These are phyloP conservation scores for Fraxinus pennsylvanica DNA, from an alignment of 257 asterid genomes.

Conservation along the genomic window DNA sequence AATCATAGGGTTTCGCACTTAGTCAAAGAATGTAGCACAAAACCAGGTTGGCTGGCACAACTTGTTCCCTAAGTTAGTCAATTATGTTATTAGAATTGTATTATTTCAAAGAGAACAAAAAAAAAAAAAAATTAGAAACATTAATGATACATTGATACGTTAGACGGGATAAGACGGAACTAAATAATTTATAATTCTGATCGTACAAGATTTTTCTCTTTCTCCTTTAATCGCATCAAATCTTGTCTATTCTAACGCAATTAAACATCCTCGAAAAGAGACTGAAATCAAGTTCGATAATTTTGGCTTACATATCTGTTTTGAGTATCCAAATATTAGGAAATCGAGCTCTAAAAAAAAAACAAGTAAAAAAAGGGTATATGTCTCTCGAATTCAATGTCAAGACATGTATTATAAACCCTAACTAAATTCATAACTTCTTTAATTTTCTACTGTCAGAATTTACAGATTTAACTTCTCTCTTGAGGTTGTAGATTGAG, in stretches of 20 bases:
- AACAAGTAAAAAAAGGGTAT: not conserved
- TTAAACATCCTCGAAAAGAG: not conserved
- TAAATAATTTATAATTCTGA: too few species aligned
- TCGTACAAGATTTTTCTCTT: too few species aligned
- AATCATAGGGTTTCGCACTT: too few species aligned
- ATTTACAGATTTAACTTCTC: constrained; percentile 24
- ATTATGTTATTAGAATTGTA: too few species aligned
- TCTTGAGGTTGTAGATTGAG: constrained; percentile 26
- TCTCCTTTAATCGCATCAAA: too few species aligned
- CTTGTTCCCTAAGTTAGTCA: constrained; percentile 5
- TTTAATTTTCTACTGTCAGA: not conserved
- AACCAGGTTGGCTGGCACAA: constrained; percentile 27
- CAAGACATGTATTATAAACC: too few species aligned
- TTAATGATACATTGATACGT: not conserved
- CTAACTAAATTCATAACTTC: too few species aligned
- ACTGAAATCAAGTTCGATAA: too few species aligned
- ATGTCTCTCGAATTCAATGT: not conserved
- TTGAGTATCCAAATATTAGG: not conserved
- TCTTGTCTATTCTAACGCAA: too few species aligned
- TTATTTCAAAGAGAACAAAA: not conserved
- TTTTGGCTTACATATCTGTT: not conserved
- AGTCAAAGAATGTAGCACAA: not conserved
- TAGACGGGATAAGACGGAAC: too few species aligned
- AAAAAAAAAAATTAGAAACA: not conserved
- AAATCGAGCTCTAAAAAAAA: not conserved